A percentile compares a stretch with the other conserved stretches of the same genome.
Conservation (phyloP, 495 filamentous ascomycete species). For the Xylaria venustula region DNA sequence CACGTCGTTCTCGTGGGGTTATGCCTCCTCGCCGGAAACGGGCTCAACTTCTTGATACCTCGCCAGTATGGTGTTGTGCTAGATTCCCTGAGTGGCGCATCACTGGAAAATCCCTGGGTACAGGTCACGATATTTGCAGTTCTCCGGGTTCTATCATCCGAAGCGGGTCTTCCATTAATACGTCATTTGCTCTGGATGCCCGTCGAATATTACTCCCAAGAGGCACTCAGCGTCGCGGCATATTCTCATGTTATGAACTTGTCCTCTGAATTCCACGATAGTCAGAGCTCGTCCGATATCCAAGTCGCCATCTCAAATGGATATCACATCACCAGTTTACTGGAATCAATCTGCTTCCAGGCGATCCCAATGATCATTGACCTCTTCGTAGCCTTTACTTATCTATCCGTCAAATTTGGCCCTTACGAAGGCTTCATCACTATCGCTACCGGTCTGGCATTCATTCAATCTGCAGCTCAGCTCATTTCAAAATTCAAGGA, state of each 20-base stretch:
- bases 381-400: conserved; percentile 64
- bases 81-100: conserved; percentile 47
- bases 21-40: conserved; percentile 61
- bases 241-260: conserved; percentile 77
- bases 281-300: conserved; percentile 70
- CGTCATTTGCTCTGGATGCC: conserved; percentile 64
- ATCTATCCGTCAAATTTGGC: conserved; percentile 68
- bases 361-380: conserved; percentile 71
- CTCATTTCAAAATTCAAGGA: conserved; percentile 45
- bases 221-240: conserved; percentile 59
- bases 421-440: conserved; percentile 73
- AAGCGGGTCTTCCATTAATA: conserved; percentile 54
- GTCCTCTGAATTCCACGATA: conserved; percentile 76
- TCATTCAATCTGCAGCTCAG: conserved; percentile 60
- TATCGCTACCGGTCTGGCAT: conserved; percentile 58
- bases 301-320: conserved; percentile 66
- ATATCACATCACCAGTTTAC: conserved; percentile 57
- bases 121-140: conserved; percentile 55
- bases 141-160: conserved; percentile 55
- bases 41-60: conserved; percentile 63
- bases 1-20: conserved; percentile 55
- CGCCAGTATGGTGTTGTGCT: conserved; percentile 64
- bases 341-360: conserved; percentile 66
- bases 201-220: conserved; percentile 62
- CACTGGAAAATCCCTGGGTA: conserved; percentile 48